Conservation (phyloP, 2,329 filamentous ascomycete genomes). For the Sporothrix pseudoabietina region DNA sequence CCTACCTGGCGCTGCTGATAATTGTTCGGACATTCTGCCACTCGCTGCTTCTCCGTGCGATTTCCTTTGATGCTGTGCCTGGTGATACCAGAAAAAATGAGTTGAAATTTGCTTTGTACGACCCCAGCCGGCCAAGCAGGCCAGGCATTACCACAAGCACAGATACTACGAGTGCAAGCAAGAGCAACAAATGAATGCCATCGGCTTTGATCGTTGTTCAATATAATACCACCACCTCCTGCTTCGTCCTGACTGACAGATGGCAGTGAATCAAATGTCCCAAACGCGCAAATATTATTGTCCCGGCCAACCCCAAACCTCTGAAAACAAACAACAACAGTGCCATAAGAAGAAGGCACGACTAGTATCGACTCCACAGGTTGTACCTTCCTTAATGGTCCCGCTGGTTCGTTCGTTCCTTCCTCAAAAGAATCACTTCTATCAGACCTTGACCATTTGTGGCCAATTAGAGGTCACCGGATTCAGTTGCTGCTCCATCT, state of each 20-base stretch:
- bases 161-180: background rate
- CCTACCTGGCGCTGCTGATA: background rate
- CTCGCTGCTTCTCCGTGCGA: background rate
- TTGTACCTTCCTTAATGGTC: slow-evolving; percentile 20
- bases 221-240: background rate
- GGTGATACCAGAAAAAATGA: background rate
- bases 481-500: background rate
- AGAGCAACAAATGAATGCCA: background rate
- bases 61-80: slow-evolving; percentile 15
- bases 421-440: background rate
- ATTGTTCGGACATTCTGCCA: background rate
- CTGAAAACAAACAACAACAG: background rate
- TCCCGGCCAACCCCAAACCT: background rate
- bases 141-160: background rate
- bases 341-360: slow-evolving; percentile 24
- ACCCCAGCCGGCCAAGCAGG: background rate
- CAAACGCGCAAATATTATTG: background rate
- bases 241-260: background rate
- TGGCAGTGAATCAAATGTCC: background rate
- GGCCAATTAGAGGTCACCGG: background rate
- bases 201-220: too few species aligned
- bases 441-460: background rate
- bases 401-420: background rate
- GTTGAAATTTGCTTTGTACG: background rate
- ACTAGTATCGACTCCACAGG: background rate